These are phyloP conservation scores for Ogataea nonfermentans DNA, from an alignment of 805 yeast genomes.

Conservation along the genomic window DNA sequence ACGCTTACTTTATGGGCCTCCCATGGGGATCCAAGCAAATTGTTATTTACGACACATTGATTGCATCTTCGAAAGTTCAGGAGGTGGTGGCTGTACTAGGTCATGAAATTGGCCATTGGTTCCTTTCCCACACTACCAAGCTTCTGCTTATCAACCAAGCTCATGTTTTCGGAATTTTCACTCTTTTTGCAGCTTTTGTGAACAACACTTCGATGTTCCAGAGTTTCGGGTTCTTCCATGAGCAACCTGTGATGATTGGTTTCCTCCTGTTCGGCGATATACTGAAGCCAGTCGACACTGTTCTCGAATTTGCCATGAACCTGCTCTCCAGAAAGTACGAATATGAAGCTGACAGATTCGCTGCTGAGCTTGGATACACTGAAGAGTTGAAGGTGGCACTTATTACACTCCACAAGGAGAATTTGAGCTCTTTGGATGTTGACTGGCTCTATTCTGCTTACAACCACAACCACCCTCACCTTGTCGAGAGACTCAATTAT, in stretches of 20 bases:
- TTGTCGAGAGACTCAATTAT: slow-evolving; percentile 84
- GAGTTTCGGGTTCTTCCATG: slow-evolving; percentile 70
- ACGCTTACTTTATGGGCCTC: slow-evolving; percentile 93
- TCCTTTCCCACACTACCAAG: slow-evolving; percentile 80
- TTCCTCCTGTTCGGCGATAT: slow-evolving; percentile 76
- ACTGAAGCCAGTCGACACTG: slow-evolving; percentile 72
- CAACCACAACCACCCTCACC: slow-evolving; percentile 87
- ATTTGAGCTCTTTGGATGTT: slow-evolving; percentile 82
- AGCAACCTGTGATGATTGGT: slow-evolving; percentile 77
- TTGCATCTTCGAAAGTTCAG: slow-evolving; percentile 68
- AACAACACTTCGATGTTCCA: slow-evolving; percentile 73
- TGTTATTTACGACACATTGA: slow-evolving; percentile 88
- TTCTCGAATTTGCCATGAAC: slow-evolving; percentile 64
- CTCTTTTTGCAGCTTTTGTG: slow-evolving; percentile 76
- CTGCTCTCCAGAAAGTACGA: slow-evolving; percentile 81
- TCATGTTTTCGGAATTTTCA: slow-evolving; percentile 63
- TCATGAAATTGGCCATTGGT: slow-evolving; percentile 99
- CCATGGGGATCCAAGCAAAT: slow-evolving; percentile 94
- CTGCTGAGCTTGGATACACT: slow-evolving; percentile 70
- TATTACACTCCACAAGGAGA: slow-evolving; percentile 73
- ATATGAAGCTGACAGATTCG: slow-evolving; percentile 90
- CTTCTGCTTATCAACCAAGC: slow-evolving; percentile 63
- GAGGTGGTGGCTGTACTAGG: slow-evolving; percentile 94
- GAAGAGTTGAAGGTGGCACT: slow-evolving; percentile 67
- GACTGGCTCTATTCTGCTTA: slow-evolving; percentile 88